Percentiles rank a stretch among this genome's conserved stretches.
Conservation (phyloP, 495 filamentous ascomycete species). For the Bombardia bombarda region DNA sequence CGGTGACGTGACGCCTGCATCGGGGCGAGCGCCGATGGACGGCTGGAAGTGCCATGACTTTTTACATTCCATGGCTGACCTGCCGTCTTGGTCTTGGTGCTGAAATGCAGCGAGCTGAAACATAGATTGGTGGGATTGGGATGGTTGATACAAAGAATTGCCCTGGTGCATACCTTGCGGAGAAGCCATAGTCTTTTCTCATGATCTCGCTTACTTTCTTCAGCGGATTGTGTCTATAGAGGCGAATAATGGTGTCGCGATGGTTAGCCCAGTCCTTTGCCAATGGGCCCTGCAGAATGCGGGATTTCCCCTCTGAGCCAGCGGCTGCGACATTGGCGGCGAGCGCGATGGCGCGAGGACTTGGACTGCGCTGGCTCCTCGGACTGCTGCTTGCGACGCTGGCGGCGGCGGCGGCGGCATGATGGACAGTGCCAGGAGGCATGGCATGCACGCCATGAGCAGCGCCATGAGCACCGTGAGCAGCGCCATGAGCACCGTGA, state of each 20-base stretch:
- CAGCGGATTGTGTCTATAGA: constrained; percentile 23
- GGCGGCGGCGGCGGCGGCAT: neutral
- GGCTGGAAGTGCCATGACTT: no score
- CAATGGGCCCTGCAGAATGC: constrained; percentile 25
- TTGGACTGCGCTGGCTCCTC: no score
- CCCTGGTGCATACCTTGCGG: constrained; percentile 25
- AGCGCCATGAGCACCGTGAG: no score
- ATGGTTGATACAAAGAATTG: no score
- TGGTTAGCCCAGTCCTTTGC: constrained; percentile 22
- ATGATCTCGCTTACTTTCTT: constrained; percentile 26
- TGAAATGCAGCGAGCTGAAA: no score
- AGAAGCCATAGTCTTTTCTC: constrained; percentile 23
- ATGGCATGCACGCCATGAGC: no score
- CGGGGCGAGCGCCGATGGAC: no score
- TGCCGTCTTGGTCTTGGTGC: no score
- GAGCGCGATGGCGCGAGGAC: neutral
- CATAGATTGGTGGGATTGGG: no score
- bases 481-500: no score
- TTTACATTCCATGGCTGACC: no score
- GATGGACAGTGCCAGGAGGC: neutral
- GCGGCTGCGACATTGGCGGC: neutral
- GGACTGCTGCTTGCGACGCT: neutral
- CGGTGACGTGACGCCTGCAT: no score
- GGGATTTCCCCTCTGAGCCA: constrained; percentile 16
- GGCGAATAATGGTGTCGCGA: constrained; percentile 23